Percentiles rank a stretch among this genome's conserved stretches.
phyloP scores from a whole-genome alignment of 331 rosid species.

The Telfairia occidentalis region DNA sequence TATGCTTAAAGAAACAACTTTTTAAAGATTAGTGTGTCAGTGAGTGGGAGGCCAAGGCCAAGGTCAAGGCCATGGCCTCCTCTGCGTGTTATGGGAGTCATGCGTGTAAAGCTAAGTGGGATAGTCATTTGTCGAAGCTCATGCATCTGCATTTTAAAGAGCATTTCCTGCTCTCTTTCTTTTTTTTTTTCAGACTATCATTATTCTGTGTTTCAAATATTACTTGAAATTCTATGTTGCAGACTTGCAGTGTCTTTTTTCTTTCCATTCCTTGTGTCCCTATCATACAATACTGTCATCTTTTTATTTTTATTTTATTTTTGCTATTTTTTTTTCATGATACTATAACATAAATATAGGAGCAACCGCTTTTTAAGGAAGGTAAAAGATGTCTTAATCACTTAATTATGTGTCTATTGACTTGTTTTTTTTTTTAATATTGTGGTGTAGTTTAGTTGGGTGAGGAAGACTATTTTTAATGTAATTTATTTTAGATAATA shows the following conservation, averaged over 20 bases:
- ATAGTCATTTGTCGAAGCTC: background rate
- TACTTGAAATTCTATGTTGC: background rate
- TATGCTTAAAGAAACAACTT: conserved; percentile 13
- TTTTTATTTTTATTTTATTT: background rate
- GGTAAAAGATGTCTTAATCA: no score
- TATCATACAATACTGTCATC: background rate
- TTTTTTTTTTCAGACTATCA: background rate
- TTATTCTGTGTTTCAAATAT: background rate
- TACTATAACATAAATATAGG: no score
- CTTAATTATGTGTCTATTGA: no score
- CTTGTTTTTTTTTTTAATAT: no score
- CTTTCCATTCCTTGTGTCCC: conserved; percentile 4
- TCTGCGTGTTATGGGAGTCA: conserved; percentile 1
- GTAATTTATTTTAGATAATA: background rate
- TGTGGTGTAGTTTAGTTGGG: background rate
- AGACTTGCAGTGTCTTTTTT: background rate
- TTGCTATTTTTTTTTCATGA: no score
- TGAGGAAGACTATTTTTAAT: background rate
- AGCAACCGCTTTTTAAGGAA: no score
- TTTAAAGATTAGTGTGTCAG: conserved; percentile 3
- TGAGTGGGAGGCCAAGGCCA: background rate
- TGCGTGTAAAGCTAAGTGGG: conserved; percentile 10
- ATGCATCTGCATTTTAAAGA: conserved; percentile 8
- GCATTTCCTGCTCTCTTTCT: background rate
- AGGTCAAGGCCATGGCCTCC: background rate